Evolutionary conservation across 2,329 filamentous ascomycete genomes (phyloP), one percentile per base, ranked within the genome.

Genomic region (Fusarium protoensiforme): DNA sequence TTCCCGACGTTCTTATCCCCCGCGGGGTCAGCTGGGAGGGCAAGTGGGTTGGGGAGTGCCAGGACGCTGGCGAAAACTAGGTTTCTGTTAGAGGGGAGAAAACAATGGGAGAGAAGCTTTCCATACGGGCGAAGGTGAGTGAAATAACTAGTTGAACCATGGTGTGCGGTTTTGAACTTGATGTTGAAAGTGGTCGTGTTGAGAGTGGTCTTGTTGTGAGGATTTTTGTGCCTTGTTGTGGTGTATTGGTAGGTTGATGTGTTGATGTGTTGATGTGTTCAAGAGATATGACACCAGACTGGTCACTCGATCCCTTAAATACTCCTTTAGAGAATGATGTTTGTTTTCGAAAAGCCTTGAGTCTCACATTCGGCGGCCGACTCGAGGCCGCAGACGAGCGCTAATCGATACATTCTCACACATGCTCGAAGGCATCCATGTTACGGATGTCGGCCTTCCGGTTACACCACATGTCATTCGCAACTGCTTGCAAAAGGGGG

Each of bases 1-100:
- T 73, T 73, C 6, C 71, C 71, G 31, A 73, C 39, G 38, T 73
- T 73, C 31, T 73, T 71, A 41, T 66, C 35, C 5, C 70, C 70
- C 13, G 64, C 63, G 16, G 68, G 65, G 33, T 71, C 68, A n/a
- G 71, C 36, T 9, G 62, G 27, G 14, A 73, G 63, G 18, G 68
- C 57, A 7, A 46, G 39, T 20, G 67, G 67, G 36, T 71, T 68
- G 46, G 68, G 65, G 31, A 73, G 65, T 16, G 70, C 68, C 24
- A 69, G 33, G 8, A 46, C 65, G 7, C 59, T 29, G n/a, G 53
- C 35, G 16, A 56, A 41, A n/a, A 68, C 68, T 71, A 36, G 20
- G 7, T 39, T 18, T 5, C 3, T 14, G 58, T 71, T 0, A 68
- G 51, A 3, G 7, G 20, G 11, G 29, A 7, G 22, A n/a, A 3